Evolutionary conservation across 352 stramenopile species (phyloP).

Genomic region (Phytopythium montanum): DNA sequence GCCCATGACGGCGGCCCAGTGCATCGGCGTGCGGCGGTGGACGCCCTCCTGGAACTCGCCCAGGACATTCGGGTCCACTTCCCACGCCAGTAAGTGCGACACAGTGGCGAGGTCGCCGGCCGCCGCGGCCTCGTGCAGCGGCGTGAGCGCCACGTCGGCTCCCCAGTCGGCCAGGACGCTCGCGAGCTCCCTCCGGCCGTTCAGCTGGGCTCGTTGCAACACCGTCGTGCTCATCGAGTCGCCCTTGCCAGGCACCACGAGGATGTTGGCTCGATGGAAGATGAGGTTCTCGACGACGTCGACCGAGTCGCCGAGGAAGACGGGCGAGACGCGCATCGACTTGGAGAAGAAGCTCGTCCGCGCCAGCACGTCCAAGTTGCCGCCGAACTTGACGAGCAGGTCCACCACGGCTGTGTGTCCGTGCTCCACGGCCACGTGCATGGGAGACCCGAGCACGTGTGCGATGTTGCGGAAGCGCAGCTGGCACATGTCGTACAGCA

Average conservation of each 20-base stretch:
- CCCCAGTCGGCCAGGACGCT: conserved; percentile 68
- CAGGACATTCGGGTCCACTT: conserved; percentile 51
- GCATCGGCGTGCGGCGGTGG: conserved; percentile 55
- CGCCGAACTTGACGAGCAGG: conserved; percentile 47
- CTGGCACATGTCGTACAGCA: conserved; percentile 67
- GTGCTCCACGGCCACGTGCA: conserved; percentile 68
- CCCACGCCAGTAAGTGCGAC: conserved; percentile 49
- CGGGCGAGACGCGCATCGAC: conserved; percentile 60
- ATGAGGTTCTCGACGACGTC: conserved; percentile 68
- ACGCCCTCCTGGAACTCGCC: conserved; percentile 70
- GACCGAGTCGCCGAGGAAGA: conserved; percentile 72
- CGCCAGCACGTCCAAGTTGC: conserved; percentile 58
- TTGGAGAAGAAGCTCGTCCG: conserved; percentile 63
- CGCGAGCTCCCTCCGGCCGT: conserved; percentile 52
- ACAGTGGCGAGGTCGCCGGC: conserved; percentile 49
- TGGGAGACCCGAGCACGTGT: conserved; percentile 57
- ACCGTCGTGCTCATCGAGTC: conserved; percentile 68
- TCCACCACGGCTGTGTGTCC: conserved; percentile 61
- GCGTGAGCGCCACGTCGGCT: conserved; percentile 71
- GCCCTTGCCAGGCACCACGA: conserved; percentile 57
- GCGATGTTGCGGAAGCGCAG: conserved; percentile 61
- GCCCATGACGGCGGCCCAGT: conserved; percentile 78
- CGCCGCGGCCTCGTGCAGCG: conserved; percentile 63
- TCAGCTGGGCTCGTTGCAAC: conserved; percentile 63
- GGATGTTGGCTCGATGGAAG: conserved; percentile 58